Conservation (phyloP, 2,329 filamentous ascomycete species). For the Dryadomyces quercivorus region DNA sequence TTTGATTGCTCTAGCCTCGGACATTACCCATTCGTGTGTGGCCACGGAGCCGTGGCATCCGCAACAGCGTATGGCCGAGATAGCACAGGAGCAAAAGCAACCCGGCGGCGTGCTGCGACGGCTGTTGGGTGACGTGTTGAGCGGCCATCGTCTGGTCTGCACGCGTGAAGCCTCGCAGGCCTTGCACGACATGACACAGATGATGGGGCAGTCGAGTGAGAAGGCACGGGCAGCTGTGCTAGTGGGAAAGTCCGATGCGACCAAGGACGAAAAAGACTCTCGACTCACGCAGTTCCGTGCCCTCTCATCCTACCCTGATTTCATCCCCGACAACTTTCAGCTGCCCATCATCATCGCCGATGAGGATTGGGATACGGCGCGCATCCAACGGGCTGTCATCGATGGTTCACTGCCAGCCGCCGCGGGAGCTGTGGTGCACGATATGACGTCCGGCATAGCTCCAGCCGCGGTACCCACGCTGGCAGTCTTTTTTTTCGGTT, state of each 20-base stretch:
- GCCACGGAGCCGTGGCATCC: slow-evolving; percentile 31
- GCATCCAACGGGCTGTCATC: slow-evolving; percentile 25
- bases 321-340: slow-evolving; percentile 22
- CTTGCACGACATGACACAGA: slow-evolving; percentile 54
- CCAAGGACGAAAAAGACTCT: slow-evolving; percentile 8
- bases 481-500: slow-evolving; percentile 62
- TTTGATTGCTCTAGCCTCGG: slow-evolving; percentile 59
- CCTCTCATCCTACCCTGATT: slow-evolving; percentile 22
- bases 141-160: slow-evolving; percentile 45
- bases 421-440: slow-evolving; percentile 14
- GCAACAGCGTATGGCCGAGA: slow-evolving; percentile 48
- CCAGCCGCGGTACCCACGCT: slow-evolving; percentile 44
- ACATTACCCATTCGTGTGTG: slow-evolving; percentile 49
- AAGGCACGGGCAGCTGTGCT: slow-evolving; percentile 46
- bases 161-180: slow-evolving; percentile 52
- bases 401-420: slow-evolving; percentile 39
- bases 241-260: neutral
- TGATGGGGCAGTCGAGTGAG: slow-evolving; percentile 50
- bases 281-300: slow-evolving; percentile 8
- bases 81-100: slow-evolving; percentile 49
- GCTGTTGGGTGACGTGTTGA: slow-evolving; percentile 50
- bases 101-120: slow-evolving; percentile 38
- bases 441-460: slow-evolving; percentile 14
- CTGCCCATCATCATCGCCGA: slow-evolving; percentile 49
- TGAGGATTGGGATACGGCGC: slow-evolving; percentile 26